These are phyloP conservation scores for Hirschioporus abietinus DNA, from an alignment of 768 basidiomycete species.

Conservation along the genomic window DNA sequence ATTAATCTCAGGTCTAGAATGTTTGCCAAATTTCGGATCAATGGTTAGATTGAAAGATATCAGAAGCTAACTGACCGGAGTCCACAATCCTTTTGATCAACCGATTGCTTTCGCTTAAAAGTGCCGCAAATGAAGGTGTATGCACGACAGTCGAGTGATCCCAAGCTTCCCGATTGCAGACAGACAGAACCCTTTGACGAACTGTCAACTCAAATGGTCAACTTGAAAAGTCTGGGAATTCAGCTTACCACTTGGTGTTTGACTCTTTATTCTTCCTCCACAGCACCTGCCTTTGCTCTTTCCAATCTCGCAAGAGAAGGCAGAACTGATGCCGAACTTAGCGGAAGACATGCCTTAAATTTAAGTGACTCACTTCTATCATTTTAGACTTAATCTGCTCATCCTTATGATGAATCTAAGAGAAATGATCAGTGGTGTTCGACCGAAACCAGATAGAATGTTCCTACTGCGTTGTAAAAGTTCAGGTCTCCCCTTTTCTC, in stretches of 20 bases:
- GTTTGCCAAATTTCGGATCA: not conserved
- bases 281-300: conserved; percentile 13
- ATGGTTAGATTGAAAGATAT: not conserved
- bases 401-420: too few species aligned
- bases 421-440: too few species aligned
- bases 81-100: conserved; percentile 17
- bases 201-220: not conserved
- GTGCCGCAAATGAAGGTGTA: conserved; percentile 19
- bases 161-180: conserved; percentile 40
- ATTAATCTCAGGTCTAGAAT: conserved; percentile 27
- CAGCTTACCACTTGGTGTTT: conserved; percentile 21
- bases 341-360: not conserved
- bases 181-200: conserved; percentile 26
- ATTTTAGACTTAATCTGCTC: not conserved
- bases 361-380: not conserved
- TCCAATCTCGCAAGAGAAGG: conserved; percentile 24
- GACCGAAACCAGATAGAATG: too few species aligned
- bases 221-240: not conserved
- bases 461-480: too few species aligned
- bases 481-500: too few species aligned
- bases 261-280: conserved; percentile 5
- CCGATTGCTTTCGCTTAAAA: not conserved
- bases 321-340: conserved; percentile 16
- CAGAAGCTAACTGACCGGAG: not conserved
- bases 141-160: conserved; percentile 34